Base-by-base conservation (phyloP, 805 yeast genomes). In the Wickerhamiella cacticola region DNA sequence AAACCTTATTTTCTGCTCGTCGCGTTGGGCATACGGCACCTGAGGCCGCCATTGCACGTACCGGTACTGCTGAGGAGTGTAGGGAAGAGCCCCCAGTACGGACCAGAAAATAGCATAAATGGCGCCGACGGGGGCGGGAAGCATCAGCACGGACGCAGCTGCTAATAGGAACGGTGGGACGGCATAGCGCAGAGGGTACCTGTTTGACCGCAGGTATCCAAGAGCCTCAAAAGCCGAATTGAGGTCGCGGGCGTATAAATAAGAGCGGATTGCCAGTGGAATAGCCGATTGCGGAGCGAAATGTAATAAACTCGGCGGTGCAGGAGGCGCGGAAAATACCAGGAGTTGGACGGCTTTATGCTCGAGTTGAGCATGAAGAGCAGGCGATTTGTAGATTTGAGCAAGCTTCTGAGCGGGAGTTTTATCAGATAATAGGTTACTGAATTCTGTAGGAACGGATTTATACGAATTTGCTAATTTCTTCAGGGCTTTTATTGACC, bases 1-100 rank as follows among this genome's bases (percentile, higher is more conserved):
- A 50, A 56, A 45, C 13, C 12, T 28, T 15, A 58, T 52, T 24
- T 53, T 48, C 19, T 41, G 36, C 15, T 36, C 24, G 28, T 35
- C 21, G 5, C 46, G 43, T 7, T 18, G n/a, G 13, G 21, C 10
- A 8, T 3, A 12, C n/a, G 48, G 40, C 3, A 29, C 25, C 9
- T 4, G 28, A 10, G 47, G 31, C 29, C 19, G 41, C 52, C 52
- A 51, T 23, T 35, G 31, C 6, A 49, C 54, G 21, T 33, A 19
- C 22, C 33, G 39, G 15, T 16, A 28, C 15, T 22, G 43, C 13
- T 35, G 36, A 10, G 48, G 48, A 21, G 18, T 13, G n/a, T 19
- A 22, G 19, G 26, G 10, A 1, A 41, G 28, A 16, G 36, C 19
- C 12, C 48, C 51, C n/a, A 52, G 26, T 1, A 51, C 54, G 13